Evolutionary conservation across 2,329 filamentous ascomycete genomes (phyloP), one percentile per base, ranked within the genome.

Genomic region (Hymenoscyphus scutula): DNA sequence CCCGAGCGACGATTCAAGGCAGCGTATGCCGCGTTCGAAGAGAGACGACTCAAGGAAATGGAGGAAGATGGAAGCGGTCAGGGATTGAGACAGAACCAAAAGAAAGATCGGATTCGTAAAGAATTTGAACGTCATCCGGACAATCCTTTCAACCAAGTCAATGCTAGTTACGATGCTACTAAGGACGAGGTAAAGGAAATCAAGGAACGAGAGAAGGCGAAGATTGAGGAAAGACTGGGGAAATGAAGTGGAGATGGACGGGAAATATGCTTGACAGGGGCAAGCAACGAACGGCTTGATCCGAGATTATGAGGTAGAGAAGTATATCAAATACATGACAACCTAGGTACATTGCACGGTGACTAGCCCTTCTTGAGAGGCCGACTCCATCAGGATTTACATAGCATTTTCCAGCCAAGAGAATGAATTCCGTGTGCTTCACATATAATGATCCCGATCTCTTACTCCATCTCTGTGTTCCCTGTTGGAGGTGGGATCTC

Each of bases 71-170:
- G 89, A 59, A 87, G 79, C 69, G 83, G 82, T 23, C 76, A 89
- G 62, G 92, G 91, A 0, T 76, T 98, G 74, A 82, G 93, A 62
- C 81, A 90, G 70, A 86, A 96, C 70, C 93, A 97, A 83, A 89
- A 90, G 77, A 88, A 93, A 72, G 90, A 94, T 67, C 82, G 88
- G 73, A 90, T 96, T 69, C 79, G 85, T 66, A 96, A 96, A 81
- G 95, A 98, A 79, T 99, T 98, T 76, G 90, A 96, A 77, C 96
- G 92, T 81, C 90, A 90, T 72, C 89, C 91, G 1, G 94, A 98
- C 71, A 99, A 99, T 76, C 95, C 95, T 15, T 95, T 96, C 79
- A 97, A 97, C 78, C 91, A 96, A 79, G 87, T 89, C 17, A 85
- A 81, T 58, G 90, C 87, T 1, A 76, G 81, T 2, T 96, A 92